phyloP scores from a whole-genome alignment of 805 yeast genomes.

The Lipomyces sp. region DNA sequence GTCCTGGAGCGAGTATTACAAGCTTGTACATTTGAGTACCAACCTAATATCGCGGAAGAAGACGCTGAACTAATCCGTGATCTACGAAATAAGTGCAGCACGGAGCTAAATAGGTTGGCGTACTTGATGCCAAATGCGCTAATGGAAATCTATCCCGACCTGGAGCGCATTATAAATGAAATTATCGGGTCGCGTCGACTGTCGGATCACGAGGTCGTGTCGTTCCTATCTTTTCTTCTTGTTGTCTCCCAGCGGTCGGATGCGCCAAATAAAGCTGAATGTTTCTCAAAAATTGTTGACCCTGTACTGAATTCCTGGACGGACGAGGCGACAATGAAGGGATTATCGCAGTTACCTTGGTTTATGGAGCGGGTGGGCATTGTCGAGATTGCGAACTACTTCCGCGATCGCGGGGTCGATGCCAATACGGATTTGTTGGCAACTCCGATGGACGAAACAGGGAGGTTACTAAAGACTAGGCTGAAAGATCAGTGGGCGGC shows the following conservation, averaged over 20 bases:
- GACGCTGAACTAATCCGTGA: conserved; percentile 82
- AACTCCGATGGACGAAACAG: conserved; percentile 89
- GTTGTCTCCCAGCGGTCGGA: conserved; percentile 86
- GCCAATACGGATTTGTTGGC: conserved; percentile 74
- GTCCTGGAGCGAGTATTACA: conserved; percentile 85
- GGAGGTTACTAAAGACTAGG: conserved; percentile 72
- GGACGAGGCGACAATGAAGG: conserved; percentile 86
- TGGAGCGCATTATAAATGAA: conserved; percentile 78
- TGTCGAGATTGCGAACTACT: conserved; percentile 89
- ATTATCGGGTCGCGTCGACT: conserved; percentile 72
- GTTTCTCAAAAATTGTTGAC: conserved; percentile 87
- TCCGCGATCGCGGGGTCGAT: conserved; percentile 78
- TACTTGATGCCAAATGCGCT: conserved; percentile 92
- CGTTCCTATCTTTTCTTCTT: conserved; percentile 86
- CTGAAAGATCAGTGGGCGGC: conserved; percentile 92
- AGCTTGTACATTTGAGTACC: conserved; percentile 82
- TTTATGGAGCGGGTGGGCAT: conserved; percentile 97
- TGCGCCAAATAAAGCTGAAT: conserved; percentile 67
- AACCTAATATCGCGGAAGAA: conserved; percentile 59
- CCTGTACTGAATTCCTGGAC: conserved; percentile 94
- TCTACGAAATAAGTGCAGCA: conserved; percentile 87
- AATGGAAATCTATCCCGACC: conserved; percentile 75
- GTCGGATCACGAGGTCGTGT: conserved; percentile 88
- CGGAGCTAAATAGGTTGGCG: conserved; percentile 91
- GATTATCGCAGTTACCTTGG: conserved; percentile 90